These are phyloP conservation scores for Fusarium bactridioides DNA, from an alignment of 2,329 filamentous ascomycete genomes.

Conservation along the genomic window DNA sequence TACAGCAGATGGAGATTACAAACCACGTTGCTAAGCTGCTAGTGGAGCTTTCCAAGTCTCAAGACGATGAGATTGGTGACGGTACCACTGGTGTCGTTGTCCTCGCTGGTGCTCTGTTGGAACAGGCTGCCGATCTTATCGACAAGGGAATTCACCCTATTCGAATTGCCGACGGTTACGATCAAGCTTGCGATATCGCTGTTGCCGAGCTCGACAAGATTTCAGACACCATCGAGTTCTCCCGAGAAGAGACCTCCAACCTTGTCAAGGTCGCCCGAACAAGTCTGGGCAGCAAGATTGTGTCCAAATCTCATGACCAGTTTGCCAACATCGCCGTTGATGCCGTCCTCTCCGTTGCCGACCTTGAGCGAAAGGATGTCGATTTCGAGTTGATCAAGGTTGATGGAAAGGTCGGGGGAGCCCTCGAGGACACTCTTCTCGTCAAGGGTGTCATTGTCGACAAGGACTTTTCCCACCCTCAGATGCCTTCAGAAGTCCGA, in stretches of 20 bases:
- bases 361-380: conserved; percentile 94
- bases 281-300: conserved; percentile 97
- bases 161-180: conserved; percentile 96
- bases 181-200: conserved; percentile 96
- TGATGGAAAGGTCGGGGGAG: conserved; percentile 94
- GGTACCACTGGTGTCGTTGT: conserved; percentile 98
- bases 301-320: conserved; percentile 98
- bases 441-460: conserved; percentile 99
- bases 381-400: conserved; percentile 99
- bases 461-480: conserved; percentile 99
- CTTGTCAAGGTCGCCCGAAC: conserved; percentile 95
- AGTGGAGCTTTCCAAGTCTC: conserved; percentile 96
- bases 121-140: conserved; percentile 96
- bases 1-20: conserved; percentile 98
- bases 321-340: conserved; percentile 98
- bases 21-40: conserved; percentile 98
- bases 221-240: conserved; percentile 89
- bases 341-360: conserved; percentile 94
- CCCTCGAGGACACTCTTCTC: conserved; percentile 90
- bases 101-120: conserved; percentile 89
- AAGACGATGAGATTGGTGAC: conserved; percentile 98
- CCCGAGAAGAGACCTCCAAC: conserved; percentile 80
- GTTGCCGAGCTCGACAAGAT: conserved; percentile 92
- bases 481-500: conserved; percentile 95
- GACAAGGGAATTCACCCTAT: conserved; percentile 99